A percentile compares a stretch with the other conserved stretches of the same genome.
Evolutionary conservation across 169 alveolate species (phyloP).

Genomic region (Eimeria sp.): DNA sequence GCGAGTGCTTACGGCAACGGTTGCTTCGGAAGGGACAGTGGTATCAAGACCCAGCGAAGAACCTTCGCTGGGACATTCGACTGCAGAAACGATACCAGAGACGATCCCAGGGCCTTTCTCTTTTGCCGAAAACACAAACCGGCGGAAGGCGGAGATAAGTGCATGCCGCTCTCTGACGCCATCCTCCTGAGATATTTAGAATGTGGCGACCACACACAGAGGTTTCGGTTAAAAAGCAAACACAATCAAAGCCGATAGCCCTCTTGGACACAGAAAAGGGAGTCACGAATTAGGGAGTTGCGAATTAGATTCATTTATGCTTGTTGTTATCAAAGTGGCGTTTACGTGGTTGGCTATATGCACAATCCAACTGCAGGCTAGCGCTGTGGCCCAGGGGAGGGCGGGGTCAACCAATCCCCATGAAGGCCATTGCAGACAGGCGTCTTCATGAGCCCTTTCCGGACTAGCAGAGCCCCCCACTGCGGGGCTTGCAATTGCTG

Average conservation of each 20-base stretch:
- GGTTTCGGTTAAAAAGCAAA: background rate
- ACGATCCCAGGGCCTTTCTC: conserved; percentile 18
- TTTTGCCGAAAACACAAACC: background rate
- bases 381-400: conserved; percentile 53
- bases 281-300: background rate
- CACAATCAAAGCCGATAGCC: background rate
- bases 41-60: conserved; percentile 19
- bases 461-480: background rate
- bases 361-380: conserved; percentile 57
- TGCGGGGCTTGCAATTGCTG: background rate
- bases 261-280: background rate
- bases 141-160: conserved; percentile 55
- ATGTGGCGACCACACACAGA: background rate
- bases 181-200: conserved; percentile 8
- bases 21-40: conserved; percentile 65
- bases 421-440: background rate
- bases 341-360: conserved; percentile 61
- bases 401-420: conserved; percentile 10
- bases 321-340: background rate
- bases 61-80: conserved; percentile 32
- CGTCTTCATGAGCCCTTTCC: background rate
- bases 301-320: background rate
- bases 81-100: background rate
- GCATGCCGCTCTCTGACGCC: conserved; percentile 61
- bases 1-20: conserved; percentile 8